A percentile compares a stretch with the other conserved stretches of the same genome.
phyloP scores from a whole-genome alignment of 148 eudicot genomes.

The Rhododendron williamsianum region DNA sequence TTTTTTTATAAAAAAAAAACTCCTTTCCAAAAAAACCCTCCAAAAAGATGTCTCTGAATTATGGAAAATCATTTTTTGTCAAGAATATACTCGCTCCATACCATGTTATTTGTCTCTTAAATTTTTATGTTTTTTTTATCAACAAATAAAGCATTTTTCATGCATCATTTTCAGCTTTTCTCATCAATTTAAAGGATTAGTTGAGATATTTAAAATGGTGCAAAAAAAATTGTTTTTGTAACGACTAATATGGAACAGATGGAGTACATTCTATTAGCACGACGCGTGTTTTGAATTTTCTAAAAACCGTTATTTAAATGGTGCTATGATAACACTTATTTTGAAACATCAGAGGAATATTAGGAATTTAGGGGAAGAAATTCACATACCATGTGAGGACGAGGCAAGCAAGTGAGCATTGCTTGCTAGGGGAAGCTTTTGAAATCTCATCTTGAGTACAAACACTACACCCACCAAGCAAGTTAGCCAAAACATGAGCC shows the following conservation, averaged over 20 bases:
- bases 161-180: not conserved
- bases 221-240: too few species aligned
- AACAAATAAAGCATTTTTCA: not conserved
- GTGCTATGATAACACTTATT: not conserved
- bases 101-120: not conserved
- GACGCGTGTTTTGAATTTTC: not conserved
- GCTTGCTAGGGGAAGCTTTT: conserved; percentile 46
- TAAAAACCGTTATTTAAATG: not conserved
- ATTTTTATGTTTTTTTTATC: not conserved
- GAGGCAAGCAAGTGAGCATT: conserved; percentile 56
- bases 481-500: conserved; percentile 61
- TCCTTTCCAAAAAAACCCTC: not conserved
- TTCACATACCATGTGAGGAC: conserved; percentile 51
- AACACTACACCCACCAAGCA: conserved; percentile 59
- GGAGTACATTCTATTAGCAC: not conserved
- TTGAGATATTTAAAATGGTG: not conserved
- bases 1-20: not conserved
- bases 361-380: not conserved
- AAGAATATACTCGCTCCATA: too few species aligned
- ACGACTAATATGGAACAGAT: not conserved
- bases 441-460: conserved; percentile 41
- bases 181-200: not conserved
- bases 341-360: not conserved
- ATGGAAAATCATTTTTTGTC: not conserved
- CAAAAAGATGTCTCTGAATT: not conserved